These are phyloP conservation scores for Yamadazyma sp. DNA, from an alignment of 1,139 yeast genomes.

Conservation along the genomic window DNA sequence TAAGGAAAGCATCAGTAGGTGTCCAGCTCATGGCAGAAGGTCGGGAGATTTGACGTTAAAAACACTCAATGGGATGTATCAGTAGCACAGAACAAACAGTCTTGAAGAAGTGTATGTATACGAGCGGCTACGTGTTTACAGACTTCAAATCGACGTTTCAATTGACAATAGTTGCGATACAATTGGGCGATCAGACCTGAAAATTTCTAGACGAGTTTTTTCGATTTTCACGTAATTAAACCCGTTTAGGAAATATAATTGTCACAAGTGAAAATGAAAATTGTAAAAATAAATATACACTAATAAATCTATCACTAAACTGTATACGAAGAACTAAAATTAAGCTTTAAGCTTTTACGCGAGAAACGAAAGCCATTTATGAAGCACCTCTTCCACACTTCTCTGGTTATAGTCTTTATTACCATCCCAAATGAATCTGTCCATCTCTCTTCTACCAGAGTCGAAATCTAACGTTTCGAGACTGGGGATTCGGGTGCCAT, in stretches of 20 bases:
- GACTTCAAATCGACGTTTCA: too few relatives aligned
- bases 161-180: not conserved
- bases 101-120: too few relatives aligned
- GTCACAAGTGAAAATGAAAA: not conserved
- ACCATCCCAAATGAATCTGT: conserved; percentile 69
- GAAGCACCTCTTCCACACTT: conserved; percentile 35
- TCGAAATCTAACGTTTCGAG: conserved; percentile 73
- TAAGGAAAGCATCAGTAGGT: conserved; percentile 38
- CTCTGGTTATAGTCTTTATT: conserved; percentile 46
- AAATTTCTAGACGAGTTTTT: conserved; percentile 1
- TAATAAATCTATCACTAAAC: not conserved
- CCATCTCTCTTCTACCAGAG: conserved; percentile 75
- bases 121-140: too few relatives aligned
- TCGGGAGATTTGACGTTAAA: too few relatives aligned
- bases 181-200: not conserved
- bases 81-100: too few relatives aligned
- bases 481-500: conserved; percentile 58
- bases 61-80: too few relatives aligned
- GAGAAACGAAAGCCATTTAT: conserved; percentile 35
- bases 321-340: not conserved
- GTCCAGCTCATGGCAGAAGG: conserved; percentile 29
- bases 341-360: conserved; percentile 21
- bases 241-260: conserved; percentile 17
- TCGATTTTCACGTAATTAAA: conserved; percentile 7
- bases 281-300: too few relatives aligned